Evolutionary conservation across 169 alveolate genomes (phyloP).

Genomic region (Nephromyces sp.): DNA sequence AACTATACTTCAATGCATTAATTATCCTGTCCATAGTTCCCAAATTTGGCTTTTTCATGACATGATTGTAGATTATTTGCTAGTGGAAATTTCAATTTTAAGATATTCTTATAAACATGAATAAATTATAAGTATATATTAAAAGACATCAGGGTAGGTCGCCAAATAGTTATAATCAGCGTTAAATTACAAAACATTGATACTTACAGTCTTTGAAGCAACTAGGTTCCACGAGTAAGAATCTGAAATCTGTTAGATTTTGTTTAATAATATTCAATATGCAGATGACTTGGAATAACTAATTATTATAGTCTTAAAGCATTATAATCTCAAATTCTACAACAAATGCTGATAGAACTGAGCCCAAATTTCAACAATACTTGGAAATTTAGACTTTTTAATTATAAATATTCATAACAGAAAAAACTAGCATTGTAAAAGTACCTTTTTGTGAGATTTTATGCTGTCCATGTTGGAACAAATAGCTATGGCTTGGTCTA

Average conservation of each 20-base stretch:
- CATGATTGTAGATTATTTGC: neutral
- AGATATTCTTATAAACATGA: neutral
- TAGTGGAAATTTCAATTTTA: neutral
- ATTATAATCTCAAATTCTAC: neutral
- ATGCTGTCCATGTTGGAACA: neutral
- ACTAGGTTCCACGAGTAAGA: neutral
- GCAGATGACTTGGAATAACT: neutral
- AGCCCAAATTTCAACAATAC: neutral
- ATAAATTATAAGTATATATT: neutral
- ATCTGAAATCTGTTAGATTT: neutral
- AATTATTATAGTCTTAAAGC: neutral
- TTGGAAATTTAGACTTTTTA: neutral
- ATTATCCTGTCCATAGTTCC: neutral
- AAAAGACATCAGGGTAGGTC: neutral
- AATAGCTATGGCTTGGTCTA: neutral
- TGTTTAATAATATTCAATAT: neutral
- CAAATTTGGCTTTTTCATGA: neutral
- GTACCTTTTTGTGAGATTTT: neutral
- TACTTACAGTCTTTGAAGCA: neutral
- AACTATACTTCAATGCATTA: neutral
- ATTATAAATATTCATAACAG: too few relatives aligned
- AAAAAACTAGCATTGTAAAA: too few relatives aligned
- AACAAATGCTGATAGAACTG: neutral
- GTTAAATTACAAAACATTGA: neutral
- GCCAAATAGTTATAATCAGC: neutral